A percentile compares a stretch with the other conserved stretches of the same genome.
These are phyloP conservation scores for Calonectria montana DNA, from an alignment of 2,329 filamentous ascomycete species.

Conservation along the genomic window DNA sequence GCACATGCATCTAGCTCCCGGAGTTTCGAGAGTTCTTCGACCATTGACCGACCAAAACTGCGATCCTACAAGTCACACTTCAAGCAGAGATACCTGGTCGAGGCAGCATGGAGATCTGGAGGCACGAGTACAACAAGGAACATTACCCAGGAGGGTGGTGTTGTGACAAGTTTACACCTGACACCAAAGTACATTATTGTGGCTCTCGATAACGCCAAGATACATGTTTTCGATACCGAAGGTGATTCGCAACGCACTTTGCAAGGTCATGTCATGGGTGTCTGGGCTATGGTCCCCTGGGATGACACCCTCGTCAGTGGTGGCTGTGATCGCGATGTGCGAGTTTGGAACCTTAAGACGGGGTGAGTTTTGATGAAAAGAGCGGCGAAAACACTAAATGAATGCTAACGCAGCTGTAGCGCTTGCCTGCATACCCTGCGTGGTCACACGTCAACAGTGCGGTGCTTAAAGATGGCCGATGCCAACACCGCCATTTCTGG, in stretches of 20 bases:
- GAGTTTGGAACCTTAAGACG: slow-evolving; percentile 95
- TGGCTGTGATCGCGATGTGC: slow-evolving; percentile 94
- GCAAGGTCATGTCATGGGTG: slow-evolving; percentile 97
- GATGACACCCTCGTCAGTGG: slow-evolving; percentile 95
- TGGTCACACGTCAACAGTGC: slow-evolving; percentile 95
- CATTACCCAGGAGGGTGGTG: slow-evolving; percentile 95
- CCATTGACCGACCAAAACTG: slow-evolving; percentile 63
- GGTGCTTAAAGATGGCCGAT: slow-evolving; percentile 98
- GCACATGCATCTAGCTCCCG: slow-evolving; percentile 55
- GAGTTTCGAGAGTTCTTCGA: slow-evolving; percentile 64
- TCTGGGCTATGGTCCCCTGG: slow-evolving; percentile 99
- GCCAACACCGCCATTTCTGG: slow-evolving; percentile 94
- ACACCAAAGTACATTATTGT: slow-evolving; percentile 98
- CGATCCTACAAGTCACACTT: slow-evolving; percentile 96
- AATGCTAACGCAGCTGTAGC: slow-evolving; percentile 55
- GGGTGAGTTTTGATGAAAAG: slow-evolving; percentile 70
- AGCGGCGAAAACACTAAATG: not conserved
- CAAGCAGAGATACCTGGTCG: slow-evolving; percentile 96
- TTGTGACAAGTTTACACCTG: slow-evolving; percentile 94
- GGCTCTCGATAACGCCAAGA: slow-evolving; percentile 97
- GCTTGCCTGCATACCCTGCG: slow-evolving; percentile 84
- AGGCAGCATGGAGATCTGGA: slow-evolving; percentile 95
- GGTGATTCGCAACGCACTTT: slow-evolving; percentile 89
- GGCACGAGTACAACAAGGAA: slow-evolving; percentile 86
- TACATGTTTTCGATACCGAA: slow-evolving; percentile 95